Conservation (phyloP, 2,329 filamentous ascomycete species). For the Pseudocercospora eumusae region DNA sequence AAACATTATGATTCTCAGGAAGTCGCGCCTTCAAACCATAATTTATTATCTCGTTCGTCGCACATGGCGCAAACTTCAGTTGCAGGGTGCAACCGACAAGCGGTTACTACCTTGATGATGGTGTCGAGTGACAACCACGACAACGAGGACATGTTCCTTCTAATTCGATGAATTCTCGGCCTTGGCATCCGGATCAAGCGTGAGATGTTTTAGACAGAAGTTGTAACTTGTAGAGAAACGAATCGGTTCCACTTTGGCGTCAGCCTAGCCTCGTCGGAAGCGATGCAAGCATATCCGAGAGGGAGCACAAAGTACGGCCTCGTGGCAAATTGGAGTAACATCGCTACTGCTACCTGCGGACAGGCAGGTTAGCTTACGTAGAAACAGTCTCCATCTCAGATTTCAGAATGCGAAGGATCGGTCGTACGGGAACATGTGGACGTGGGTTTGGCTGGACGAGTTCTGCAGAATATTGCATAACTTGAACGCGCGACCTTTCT, state of each 20-base stretch:
- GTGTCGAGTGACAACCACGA: neutral
- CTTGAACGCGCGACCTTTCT: neutral
- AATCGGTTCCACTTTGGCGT: neutral
- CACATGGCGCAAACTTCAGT: neutral
- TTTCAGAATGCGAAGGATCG: too few relatives aligned
- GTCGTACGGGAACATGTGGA: too few relatives aligned
- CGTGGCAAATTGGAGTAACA: too few relatives aligned
- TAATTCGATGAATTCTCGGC: neutral
- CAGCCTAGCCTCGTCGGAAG: neutral
- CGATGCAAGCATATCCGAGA: neutral
- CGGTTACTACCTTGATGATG: neutral
- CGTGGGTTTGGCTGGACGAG: too few relatives aligned
- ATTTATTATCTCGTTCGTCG: neutral
- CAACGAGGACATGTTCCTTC: neutral
- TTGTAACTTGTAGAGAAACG: neutral
- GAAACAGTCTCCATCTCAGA: too few relatives aligned
- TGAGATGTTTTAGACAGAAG: slow-evolving; percentile 1
- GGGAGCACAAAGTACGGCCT: neutral
- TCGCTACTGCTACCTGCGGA: too few relatives aligned
- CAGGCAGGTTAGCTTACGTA: too few relatives aligned
- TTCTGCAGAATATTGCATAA: too few relatives aligned
- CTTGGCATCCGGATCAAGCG: neutral
- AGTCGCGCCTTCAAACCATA: neutral
- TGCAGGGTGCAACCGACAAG: neutral
- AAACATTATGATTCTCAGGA: neutral